Evolutionary conservation across 1,284 basidiomycete species (phyloP).

Genomic region (Heterobasidion occidentale): DNA sequence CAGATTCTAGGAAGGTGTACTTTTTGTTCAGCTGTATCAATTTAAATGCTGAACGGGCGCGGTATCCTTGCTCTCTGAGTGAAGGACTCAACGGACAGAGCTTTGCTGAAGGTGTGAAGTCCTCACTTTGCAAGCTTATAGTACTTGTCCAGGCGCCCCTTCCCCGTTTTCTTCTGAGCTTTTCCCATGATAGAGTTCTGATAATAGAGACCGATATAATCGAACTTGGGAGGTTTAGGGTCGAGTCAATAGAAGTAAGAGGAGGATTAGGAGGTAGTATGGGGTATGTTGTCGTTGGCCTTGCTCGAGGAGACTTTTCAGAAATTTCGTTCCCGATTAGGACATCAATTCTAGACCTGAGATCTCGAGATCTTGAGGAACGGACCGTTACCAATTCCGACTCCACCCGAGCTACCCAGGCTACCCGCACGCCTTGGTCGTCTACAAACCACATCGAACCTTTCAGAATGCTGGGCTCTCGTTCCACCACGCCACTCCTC

Average conservation of each 20-base stretch:
- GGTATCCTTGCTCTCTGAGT: slow-evolving; percentile 91
- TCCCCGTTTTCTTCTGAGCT: slow-evolving; percentile 85
- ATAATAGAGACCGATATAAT: background rate
- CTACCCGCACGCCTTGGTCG: too few species aligned
- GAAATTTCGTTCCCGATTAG: background rate
- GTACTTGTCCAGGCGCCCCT: slow-evolving; percentile 93
- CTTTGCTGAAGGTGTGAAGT: background rate
- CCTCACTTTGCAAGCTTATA: slow-evolving; percentile 85
- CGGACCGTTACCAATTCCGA: too few species aligned
- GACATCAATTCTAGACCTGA: too few species aligned
- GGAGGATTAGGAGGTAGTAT: slow-evolving; percentile 2
- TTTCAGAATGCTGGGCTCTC: background rate
- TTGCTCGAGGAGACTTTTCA: background rate
- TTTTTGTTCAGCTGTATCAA: slow-evolving; percentile 99
- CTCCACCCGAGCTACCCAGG: too few species aligned
- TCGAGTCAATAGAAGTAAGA: background rate
- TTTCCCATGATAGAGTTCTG: slow-evolving; percentile 50
- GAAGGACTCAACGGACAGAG: slow-evolving; percentile 11
- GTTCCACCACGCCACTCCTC: slow-evolving; percentile 1
- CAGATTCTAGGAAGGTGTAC: slow-evolving; percentile 86
- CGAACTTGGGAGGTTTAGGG: background rate
- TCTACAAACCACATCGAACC: too few species aligned
- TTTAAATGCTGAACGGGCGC: slow-evolving; percentile 99
- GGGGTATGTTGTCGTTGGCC: background rate
- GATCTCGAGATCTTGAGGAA: too few species aligned